Percentiles rank a stretch among this genome's conserved stretches.
Conservation (phyloP, 345 rosid species). For the Camelina laxa region DNA sequence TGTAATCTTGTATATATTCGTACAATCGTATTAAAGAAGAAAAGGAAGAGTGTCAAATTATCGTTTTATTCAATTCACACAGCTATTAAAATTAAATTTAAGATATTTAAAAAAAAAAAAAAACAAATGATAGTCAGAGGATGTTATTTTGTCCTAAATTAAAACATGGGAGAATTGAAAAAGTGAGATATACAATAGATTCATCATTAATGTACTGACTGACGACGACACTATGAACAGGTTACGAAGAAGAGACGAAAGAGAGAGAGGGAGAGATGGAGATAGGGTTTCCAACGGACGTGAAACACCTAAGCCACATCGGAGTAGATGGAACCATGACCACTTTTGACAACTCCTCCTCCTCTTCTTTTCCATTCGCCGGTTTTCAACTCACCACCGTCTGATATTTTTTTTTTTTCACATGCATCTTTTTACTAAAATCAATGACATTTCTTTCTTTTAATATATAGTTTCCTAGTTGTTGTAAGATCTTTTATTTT, state of each 20-base stretch:
- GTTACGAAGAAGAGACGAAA: conserved; percentile 64
- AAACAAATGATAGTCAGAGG: too few species aligned
- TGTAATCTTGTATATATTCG: too few species aligned
- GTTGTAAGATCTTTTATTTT: not conserved
- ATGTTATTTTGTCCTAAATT: too few species aligned
- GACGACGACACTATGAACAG: conserved; percentile 33
- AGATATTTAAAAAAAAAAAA: too few species aligned
- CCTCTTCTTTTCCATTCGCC: conserved; percentile 36
- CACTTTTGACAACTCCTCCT: conserved; percentile 28
- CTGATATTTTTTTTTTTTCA: not conserved
- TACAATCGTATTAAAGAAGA: too few species aligned
- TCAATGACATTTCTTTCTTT: conserved; percentile 31
- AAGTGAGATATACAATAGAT: not conserved
- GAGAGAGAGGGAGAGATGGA: conserved; percentile 60
- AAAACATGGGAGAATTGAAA: too few species aligned
- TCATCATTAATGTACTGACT: not conserved
- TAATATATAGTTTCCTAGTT: conserved; percentile 14
- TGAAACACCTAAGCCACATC: conserved; percentile 83
- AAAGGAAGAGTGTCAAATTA: too few species aligned
- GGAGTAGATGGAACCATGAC: conserved; percentile 68
- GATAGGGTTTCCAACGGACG: conserved; percentile 82
- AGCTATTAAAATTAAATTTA: too few species aligned
- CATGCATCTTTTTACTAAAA: not conserved
- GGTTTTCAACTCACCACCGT: conserved; percentile 35
- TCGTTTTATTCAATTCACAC: too few species aligned